Conservation (phyloP, 2,329 filamentous ascomycete genomes). For the Juglanconis oblonga region DNA sequence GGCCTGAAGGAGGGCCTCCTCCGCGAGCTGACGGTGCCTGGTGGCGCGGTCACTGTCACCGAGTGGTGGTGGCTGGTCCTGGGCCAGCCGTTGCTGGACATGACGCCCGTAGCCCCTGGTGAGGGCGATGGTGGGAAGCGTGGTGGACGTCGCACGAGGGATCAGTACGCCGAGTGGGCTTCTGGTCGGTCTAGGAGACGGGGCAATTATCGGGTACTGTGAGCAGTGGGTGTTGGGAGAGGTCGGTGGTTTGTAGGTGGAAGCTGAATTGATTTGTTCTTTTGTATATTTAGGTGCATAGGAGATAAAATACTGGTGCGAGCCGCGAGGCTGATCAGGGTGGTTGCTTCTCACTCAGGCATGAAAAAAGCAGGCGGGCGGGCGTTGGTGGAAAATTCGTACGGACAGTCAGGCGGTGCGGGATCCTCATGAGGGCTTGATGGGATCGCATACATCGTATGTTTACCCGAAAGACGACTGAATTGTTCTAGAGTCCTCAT, state of each 20-base stretch:
- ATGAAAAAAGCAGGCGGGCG: background rate
- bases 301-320: background rate
- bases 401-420: background rate
- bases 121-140: background rate
- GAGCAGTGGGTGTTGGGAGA: background rate
- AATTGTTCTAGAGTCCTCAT: too few species aligned
- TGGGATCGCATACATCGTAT: too few species aligned
- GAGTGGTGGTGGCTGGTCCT: constrained; percentile 70
- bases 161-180: constrained; percentile 12
- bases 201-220: constrained; percentile 13
- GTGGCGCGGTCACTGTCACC: constrained; percentile 31
- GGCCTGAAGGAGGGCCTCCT: constrained; percentile 51
- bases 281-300: background rate
- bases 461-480: too few species aligned
- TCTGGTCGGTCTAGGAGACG: constrained; percentile 9
- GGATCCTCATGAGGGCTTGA: too few species aligned
- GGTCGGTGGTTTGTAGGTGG: background rate
- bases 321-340: background rate
- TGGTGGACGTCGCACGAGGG: background rate
- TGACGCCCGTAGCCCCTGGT: background rate
- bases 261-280: background rate
- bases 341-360: background rate
- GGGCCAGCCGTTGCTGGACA: constrained; percentile 28
- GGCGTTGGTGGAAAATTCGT: background rate
- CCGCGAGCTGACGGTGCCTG: constrained; percentile 35